Conservation (phyloP, 2,329 filamentous ascomycete genomes). For the Onygenales sp. region DNA sequence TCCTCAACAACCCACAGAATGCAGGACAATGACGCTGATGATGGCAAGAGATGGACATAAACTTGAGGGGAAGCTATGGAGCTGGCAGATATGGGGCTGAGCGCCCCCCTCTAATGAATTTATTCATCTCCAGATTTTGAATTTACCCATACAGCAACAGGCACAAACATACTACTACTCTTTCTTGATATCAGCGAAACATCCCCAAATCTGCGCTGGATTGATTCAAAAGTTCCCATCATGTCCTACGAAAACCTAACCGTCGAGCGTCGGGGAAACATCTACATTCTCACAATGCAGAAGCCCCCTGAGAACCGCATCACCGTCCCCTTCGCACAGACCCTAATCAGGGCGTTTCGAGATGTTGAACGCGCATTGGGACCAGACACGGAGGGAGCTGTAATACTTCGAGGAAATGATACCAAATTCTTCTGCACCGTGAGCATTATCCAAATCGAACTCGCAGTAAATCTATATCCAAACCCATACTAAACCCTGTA, state of each 20-base stretch:
- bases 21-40: background rate
- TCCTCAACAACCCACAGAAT: too few relatives aligned
- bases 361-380: conserved; percentile 38
- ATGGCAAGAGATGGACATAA: too few relatives aligned
- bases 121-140: too few relatives aligned
- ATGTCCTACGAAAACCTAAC: background rate
- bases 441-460: background rate
- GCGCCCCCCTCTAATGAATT: too few relatives aligned
- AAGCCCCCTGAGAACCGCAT: conserved; percentile 46
- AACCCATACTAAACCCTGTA: background rate
- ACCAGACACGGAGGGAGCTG: conserved; percentile 39
- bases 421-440: conserved; percentile 40
- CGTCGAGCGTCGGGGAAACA: conserved; percentile 22
- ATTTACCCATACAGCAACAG: too few relatives aligned
- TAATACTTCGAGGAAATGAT: conserved; percentile 44
- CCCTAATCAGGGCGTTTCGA: conserved; percentile 41
- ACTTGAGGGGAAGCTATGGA: too few relatives aligned
- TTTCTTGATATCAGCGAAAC: too few relatives aligned
- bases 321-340: conserved; percentile 34
- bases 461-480: background rate
- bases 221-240: too few relatives aligned
- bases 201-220: too few relatives aligned
- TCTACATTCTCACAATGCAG: conserved; percentile 46
- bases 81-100: too few relatives aligned
- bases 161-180: too few relatives aligned